Evolutionary conservation across 2,329 filamentous ascomycete genomes (phyloP).

Genomic region (Lasiodiplodia theobromae): DNA sequence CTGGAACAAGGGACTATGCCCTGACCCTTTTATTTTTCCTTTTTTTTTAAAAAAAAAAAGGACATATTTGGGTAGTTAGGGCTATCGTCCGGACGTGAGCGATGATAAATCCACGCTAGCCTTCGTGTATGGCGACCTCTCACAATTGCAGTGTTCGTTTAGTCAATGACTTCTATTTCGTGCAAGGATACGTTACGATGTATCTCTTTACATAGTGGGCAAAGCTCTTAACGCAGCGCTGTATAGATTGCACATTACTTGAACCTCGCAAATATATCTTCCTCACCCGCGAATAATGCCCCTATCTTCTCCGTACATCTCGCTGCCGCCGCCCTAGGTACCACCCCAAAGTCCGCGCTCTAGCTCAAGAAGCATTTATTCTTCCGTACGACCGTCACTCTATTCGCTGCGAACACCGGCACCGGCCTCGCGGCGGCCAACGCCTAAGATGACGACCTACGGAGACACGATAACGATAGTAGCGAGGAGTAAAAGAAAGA

Average conservation of each 20-base stretch:
- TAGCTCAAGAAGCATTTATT: conserved; percentile 92
- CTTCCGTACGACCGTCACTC: conserved; percentile 68
- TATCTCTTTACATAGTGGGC: no score
- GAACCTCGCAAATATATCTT: conserved; percentile 84
- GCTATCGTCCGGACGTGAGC: no score
- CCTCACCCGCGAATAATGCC: conserved; percentile 81
- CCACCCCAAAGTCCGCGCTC: conserved; percentile 92
- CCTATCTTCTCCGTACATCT: conserved; percentile 84
- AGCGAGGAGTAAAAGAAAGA: not conserved
- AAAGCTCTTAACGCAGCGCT: no score
- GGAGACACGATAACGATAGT: conserved; percentile 84
- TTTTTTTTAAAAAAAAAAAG: no score
- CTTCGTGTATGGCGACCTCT: no score
- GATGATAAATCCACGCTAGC: no score
- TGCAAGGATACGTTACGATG: no score
- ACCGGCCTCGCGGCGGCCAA: conserved; percentile 80
- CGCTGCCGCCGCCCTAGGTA: conserved; percentile 95
- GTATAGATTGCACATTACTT: conserved; percentile 55
- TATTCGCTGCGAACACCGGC: conserved; percentile 72
- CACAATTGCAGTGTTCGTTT: no score
- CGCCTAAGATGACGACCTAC: conserved; percentile 89
- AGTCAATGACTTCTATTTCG: no score
- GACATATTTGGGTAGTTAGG: no score
- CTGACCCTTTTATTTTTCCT: no score
- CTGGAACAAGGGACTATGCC: no score